Base-by-base conservation (phyloP, 83 land plant genomes). In the Picea engelmannii region DNA sequence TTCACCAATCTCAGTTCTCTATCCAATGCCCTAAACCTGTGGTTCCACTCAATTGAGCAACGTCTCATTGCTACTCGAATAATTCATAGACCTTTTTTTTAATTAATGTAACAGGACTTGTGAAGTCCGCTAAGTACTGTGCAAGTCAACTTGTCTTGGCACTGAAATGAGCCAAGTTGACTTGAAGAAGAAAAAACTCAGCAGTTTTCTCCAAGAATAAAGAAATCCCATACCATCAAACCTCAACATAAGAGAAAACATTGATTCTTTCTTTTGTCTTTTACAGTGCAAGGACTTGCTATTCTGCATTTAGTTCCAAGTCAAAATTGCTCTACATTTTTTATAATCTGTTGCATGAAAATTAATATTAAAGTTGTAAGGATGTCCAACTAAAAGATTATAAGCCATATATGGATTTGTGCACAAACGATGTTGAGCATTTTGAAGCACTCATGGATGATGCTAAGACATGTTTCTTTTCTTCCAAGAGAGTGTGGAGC, bases 291-390 rank as follows among this genome's bases (percentile, higher is more conserved):
- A 35, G 44, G 21, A 76, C 21, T 13, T 42, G 17, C 76, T 27
- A 47, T 11, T 47, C n/a, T 31, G 77, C 35, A 68, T 68, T 12
- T 10, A 27, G 42, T 49, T 47, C 17, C 17, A 17, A 58, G 0
- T 49, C 77, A 74, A 74, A 21, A 3, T 42, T n/a, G 13, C 25
- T 76, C 18, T 49, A 52, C 31, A 24, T 60, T 76, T 74, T 52
- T 38, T 15, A 10, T 52, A 23, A 24, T 25, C 18, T 52, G 27
- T 76, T 59, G 61, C 78, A 52, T 55, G 78, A 76, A 18, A 52
- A 23, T 76, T 76, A 25, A 76, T 52, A 31, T 21, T 49, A 23
- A 49, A 76, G 25, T 40, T 76, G 78, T 76, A 55, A 76, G 20
- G 61, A 55, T 55, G n/a, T 24, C 58, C 47, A 12, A 6, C 21